These are phyloP conservation scores for Haematococcus lacustris DNA, from an alignment of 139 green algal species.

Conservation along the genomic window DNA sequence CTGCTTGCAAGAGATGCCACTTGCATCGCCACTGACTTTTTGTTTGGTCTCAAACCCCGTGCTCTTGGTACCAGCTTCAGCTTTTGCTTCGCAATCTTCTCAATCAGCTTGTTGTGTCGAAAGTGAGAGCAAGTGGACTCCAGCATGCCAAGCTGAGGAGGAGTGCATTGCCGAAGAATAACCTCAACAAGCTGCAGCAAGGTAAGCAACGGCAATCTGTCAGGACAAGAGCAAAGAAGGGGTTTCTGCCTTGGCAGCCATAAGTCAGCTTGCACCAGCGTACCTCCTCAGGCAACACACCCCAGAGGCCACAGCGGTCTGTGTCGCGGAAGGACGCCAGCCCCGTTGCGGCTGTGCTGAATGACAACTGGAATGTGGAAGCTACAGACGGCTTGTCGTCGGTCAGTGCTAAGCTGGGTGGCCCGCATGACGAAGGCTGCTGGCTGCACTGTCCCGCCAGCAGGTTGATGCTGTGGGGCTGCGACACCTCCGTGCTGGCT, in stretches of 20 bases:
- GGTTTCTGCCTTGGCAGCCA: not conserved
- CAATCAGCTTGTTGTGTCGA: constrained; percentile 41
- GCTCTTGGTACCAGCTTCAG: constrained; percentile 53
- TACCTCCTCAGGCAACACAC: not conserved
- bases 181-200: constrained; percentile 47
- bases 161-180: constrained; percentile 48
- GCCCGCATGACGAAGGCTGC: too few relatives aligned
- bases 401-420: too few relatives aligned
- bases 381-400: too few relatives aligned
- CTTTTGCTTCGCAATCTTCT: constrained; percentile 47
- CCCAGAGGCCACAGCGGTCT: constrained; percentile 1
- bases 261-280: not conserved
- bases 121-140: constrained; percentile 63
- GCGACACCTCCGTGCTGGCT: too few relatives aligned
- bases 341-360: too few relatives aligned
- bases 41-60: constrained; percentile 52
- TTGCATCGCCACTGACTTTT: constrained; percentile 25
- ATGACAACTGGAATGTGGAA: too few relatives aligned
- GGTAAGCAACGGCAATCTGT: not conserved
- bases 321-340: too few relatives aligned
- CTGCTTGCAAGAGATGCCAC: too few relatives aligned
- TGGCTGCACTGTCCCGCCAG: too few relatives aligned
- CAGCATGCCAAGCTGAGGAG: constrained; percentile 53
- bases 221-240: not conserved
- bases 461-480: too few relatives aligned